Evolutionary conservation across 176 grass and related monocot species (phyloP), one percentile per base, ranked within the genome.

Genomic region (Poa pratensis): DNA sequence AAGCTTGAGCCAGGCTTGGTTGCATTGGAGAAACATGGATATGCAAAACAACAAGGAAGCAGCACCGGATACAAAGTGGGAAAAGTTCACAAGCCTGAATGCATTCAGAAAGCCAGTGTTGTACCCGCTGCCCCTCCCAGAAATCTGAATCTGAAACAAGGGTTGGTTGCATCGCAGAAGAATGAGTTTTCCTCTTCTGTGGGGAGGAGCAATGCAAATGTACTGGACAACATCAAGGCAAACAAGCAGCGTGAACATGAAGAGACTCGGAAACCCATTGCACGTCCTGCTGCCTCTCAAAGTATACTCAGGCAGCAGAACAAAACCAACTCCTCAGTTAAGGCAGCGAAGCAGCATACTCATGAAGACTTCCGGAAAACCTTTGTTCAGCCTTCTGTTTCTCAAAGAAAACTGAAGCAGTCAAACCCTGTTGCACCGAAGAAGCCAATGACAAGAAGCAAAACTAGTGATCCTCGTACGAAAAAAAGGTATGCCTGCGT

Each of bases 401-500:
- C 73, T 75, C 48, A 53, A 30, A 75, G 48, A 11, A 83, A 60
- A 70, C 27, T 1, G n/a, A 84, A 66, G 67, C 74, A 64, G 17
- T 12, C 73, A 53, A 17, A 30, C 34, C 30, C 23, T 54, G 58
- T 26, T 57, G 82, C 37, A 22, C 23, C 26, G 1, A 20, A 48
- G 77, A 90, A 46, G 45, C 79, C 19, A 53, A 72, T 24, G 72
- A 32, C 64, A 53, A 78, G 54, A 35, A 51, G 23, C 77, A 74
- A 72, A 76, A 61, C 65, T 23, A 88, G 51, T 18, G 68, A 67
- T 43, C 19, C 42, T 82, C 42, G 24, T 58, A 62, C 4, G 75
- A 69, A 76, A 64, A 88, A 71, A 34, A 86, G 85, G 66, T 85
- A 73, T 19, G 82, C 55, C 23, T 92, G 93, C 55, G 71, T 79